Evolutionary conservation across 805 yeast genomes (phyloP), one percentile per base, ranked within the genome.

Genomic region (Hanseniaspora taiwanica): DNA sequence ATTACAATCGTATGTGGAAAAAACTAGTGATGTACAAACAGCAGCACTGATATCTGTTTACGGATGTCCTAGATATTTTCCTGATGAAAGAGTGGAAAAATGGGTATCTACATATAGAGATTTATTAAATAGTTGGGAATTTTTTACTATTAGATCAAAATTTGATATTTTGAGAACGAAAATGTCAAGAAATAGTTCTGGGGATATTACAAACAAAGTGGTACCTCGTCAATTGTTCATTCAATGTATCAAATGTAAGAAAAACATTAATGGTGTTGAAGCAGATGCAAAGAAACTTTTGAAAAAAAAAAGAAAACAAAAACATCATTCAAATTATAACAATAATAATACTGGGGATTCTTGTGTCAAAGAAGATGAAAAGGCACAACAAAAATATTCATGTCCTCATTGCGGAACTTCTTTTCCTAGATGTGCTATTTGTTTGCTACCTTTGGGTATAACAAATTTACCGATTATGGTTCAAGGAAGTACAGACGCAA

Each of bases 391-490:
- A 27, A 55, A 51, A 36, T 53, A 55, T 33, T 49, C 61, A 2
- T 87, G 96, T 56, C 86, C 87, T 0, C 81, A 82, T 50, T 89
- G 97, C 63, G 89, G 93, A 3, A 73, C 82, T 1, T 79, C 89
- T 16, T 66, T 85, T 18, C 96, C 97, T 0, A 64, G 94, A 46
- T 89, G 97, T 60, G 86, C 95, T 0, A 81, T 89, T 6, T 89
- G 97, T 51, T 59, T 86, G 25, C 62, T 84, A 35, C 75, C 94
- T 0, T 62, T 86, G 44, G 96, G 96, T 0, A 72, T 63, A 2
- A 49, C 59, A 5, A 54, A 52, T 37, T 47, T 59, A 20, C 61
- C 60, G 3, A 57, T 58, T 24, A 52, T 53, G 1, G 58, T 59
- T 4, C 50, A 52, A 25, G 63, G 62, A 10, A 24, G 42, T 44